phyloP scores from a whole-genome alignment of 495 filamentous ascomycete genomes.

The Astrothelium macrocarpum region DNA sequence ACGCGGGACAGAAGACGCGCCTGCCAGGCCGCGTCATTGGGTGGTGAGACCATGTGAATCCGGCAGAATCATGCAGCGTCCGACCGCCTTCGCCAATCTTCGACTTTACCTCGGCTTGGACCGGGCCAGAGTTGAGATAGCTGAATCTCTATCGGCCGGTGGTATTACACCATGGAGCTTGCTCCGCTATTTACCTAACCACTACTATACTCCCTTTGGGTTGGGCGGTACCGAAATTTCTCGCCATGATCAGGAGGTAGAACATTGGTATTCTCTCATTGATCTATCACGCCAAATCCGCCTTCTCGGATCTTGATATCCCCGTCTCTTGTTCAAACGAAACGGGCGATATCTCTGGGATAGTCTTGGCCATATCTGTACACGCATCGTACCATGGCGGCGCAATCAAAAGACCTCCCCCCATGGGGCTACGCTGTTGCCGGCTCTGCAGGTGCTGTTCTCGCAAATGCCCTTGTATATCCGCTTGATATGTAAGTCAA shows the following conservation, averaged over 20 bases:
- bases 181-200: background rate
- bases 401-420: constrained; percentile 76
- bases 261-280: background rate
- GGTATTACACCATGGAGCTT: background rate
- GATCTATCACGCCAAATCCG: background rate
- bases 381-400: constrained; percentile 48
- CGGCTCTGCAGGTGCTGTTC: constrained; percentile 83
- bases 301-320: constrained; percentile 8
- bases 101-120: background rate
- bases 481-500: constrained; percentile 82
- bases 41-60: background rate
- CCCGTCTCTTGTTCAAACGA: background rate
- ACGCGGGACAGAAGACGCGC: background rate
- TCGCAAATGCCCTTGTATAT: constrained; percentile 95
- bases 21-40: background rate
- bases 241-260: background rate
- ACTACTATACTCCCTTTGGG: background rate
- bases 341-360: background rate
- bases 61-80: background rate
- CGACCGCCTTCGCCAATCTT: background rate
- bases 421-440: constrained; percentile 92
- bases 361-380: background rate
- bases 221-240: background rate
- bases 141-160: background rate
- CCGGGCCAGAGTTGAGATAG: background rate